These are phyloP conservation scores for Alternaria rosae DNA, from an alignment of 2,329 filamentous ascomycete species.

Conservation along the genomic window DNA sequence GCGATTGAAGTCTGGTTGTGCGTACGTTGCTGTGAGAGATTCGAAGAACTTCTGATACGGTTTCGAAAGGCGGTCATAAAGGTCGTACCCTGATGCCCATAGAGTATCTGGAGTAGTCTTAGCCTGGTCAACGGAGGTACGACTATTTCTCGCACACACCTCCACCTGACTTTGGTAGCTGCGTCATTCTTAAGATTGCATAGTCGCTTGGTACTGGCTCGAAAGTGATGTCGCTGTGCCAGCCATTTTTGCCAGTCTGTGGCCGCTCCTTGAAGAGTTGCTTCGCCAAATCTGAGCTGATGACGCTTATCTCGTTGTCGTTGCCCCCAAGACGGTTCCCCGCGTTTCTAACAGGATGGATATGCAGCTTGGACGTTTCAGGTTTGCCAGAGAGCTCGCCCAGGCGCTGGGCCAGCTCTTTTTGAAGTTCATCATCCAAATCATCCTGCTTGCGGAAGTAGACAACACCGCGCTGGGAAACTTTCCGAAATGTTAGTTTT, in stretches of 20 bases:
- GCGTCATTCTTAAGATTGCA: conserved; percentile 44
- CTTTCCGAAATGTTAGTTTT: conserved; percentile 25
- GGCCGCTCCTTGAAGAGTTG: conserved; percentile 41
- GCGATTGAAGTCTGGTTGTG: conserved; percentile 53
- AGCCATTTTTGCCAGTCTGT: conserved; percentile 60
- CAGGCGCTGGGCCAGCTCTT: conserved; percentile 62
- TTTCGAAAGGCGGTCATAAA: conserved; percentile 59
- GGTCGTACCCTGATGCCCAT: conserved; percentile 50
- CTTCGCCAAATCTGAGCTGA: conserved; percentile 47
- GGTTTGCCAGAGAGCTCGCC: conserved; percentile 67
- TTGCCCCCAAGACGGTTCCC: conserved; percentile 52
- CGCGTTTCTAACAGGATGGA: conserved; percentile 64
- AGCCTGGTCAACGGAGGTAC: background rate
- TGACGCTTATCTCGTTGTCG: conserved; percentile 51
- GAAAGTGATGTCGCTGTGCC: conserved; percentile 60
- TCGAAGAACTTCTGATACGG: conserved; percentile 60
- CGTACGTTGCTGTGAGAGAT: conserved; percentile 55
- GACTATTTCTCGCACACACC: conserved; percentile 51
- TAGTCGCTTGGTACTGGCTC: conserved; percentile 52
- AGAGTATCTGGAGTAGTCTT: conserved; percentile 35
- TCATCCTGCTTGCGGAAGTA: conserved; percentile 63
- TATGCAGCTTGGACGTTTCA: conserved; percentile 63
- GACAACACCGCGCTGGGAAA: conserved; percentile 62
- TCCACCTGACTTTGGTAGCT: conserved; percentile 44
- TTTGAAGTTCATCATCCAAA: conserved; percentile 61